Evolutionary conservation across 1,284 basidiomycete species (phyloP), one percentile per base, ranked within the genome.

Genomic region (Trichosporon sp.): DNA sequence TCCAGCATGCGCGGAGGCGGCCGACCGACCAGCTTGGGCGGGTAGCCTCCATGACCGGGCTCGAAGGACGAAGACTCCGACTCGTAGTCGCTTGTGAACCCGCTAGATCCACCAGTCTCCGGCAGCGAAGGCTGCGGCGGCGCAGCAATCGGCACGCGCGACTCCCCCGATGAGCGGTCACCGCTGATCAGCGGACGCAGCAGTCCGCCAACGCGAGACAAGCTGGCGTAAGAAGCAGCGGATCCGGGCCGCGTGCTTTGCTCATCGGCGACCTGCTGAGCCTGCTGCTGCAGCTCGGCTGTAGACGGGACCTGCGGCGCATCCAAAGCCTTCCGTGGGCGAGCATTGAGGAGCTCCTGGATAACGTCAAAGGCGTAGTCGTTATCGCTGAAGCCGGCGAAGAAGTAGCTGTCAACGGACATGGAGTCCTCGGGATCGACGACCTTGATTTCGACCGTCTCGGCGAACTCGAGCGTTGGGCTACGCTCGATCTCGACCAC

Each of bases 401-500:
- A 78, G 67, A 87, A 80, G 79, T 95, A 96, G 13, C 91, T 93
- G 78, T 95, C 92, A 56, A 91, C 79, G 0, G 89, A 78, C 74
- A 86, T 87, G 59, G 87, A 85, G 59, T 89, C 89, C 63, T 87
- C 87, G 67, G 88, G 87, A 78, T 95, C 93, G 62, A 92, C 83
- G 19, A 95, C 91, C 80, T 92, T 93, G 72, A 74, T 85, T 80
- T 95, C 92, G 60, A 97, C 89, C 0, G 92, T 95, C 77, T 95
- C 92, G 67, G 91, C 92, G 76, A 96, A 95, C 76, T 95, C 93
- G 83, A 96, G 88, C 1, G 90, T 90, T 1, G 87, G 85, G 3
- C 91, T 91, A 72, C 87, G 88, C 65, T 96, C 93, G 29, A 97
- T 88, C 69, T 95, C 92, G 49, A 93, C 81, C 66, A 99, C 87